phyloP scores from a whole-genome alignment of 139 green algal genomes.

The Chlamydomonas sp. region DNA sequence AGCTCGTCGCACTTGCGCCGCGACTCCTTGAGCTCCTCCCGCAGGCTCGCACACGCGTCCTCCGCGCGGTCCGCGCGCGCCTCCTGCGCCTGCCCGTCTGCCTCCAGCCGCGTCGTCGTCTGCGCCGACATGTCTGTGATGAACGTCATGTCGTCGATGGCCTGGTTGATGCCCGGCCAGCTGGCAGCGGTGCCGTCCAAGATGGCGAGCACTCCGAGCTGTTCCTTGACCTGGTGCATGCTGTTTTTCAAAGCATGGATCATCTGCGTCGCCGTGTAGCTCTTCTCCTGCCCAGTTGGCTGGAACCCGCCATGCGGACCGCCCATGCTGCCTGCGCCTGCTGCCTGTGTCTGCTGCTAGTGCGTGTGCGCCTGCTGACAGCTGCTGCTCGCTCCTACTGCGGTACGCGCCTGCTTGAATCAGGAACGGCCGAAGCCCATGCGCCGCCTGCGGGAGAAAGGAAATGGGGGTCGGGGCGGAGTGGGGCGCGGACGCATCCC shows the following conservation, averaged over 20 bases:
- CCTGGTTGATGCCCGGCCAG: slow-evolving; percentile 36
- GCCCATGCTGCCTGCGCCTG: no score
- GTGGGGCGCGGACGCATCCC: no score
- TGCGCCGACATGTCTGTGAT: slow-evolving; percentile 24
- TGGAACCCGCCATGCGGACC: no score
- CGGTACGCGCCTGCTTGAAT: no score
- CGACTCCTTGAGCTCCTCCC: slow-evolving; percentile 15
- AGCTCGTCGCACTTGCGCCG: slow-evolving; percentile 16
- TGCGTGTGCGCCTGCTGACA: no score
- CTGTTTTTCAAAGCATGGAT: slow-evolving; percentile 22
- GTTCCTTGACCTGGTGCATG: slow-evolving; percentile 23
- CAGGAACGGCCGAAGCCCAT: no score
- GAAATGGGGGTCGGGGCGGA: no score
- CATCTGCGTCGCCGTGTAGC: slow-evolving; percentile 32
- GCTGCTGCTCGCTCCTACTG: no score
- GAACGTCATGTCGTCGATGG: slow-evolving; percentile 33
- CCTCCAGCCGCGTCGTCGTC: slow-evolving; percentile 18
- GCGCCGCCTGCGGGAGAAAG: no score
- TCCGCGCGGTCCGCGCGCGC: neutral
- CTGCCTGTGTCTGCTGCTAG: no score
- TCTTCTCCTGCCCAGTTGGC: slow-evolving; percentile 28
- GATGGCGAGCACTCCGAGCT: slow-evolving; percentile 37
- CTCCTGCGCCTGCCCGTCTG: neutral
- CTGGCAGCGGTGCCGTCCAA: slow-evolving; percentile 31
- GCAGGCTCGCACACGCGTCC: slow-evolving; percentile 11